Evolutionary conservation across 306 rosid genomes (phyloP), one percentile per base, ranked within the genome.

Genomic region (Neltuma alba): DNA sequence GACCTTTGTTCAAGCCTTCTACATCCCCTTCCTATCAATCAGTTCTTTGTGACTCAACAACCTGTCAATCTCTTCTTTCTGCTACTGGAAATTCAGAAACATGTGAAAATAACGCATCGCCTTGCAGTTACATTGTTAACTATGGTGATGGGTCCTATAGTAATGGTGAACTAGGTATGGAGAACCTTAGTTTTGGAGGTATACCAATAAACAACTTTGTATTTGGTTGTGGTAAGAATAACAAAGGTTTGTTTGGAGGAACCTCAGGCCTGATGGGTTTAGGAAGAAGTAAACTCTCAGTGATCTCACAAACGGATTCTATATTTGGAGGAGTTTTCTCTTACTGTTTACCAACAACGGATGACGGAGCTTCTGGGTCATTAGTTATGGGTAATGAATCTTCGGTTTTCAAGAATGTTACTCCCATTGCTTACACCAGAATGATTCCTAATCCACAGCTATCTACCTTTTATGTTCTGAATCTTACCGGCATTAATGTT

Each of bases 141-240:
- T 94, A 94, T 71, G 94, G 94, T 25, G 98, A 94, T 80, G 98
- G 97, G 0, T 92, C 98, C 7, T 88, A 80, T 48, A 86, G 93
- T 9, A 79, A 70, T 75, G 88, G 88, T 13, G 86, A 91, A n/a
- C 81, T 94, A 0, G 97, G 89, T 8, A 40, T 50, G 45, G 98
- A 91, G 15, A 78, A 8, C 10, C 86, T 94, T 20, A 81, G 10
- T 28, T 78, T 94, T 42, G 97, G 97, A 69, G 81, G 85, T n/a
- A 25, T 72, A 34, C 76, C 82, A 0, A 48, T 85, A 54, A 76
- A 74, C 6, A 82, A 84, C 36, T 89, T 92, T 48, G 55, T 91
- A 5, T 92, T 94, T 76, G 98, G 98, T 23, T 92, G 98, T 78
- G 98, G 98, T 20, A 83, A 86, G 72, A 81, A 86, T 78, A 94